Conservation (phyloP, 1,284 basidiomycete species). For the Ganoderma leucocontextum region DNA sequence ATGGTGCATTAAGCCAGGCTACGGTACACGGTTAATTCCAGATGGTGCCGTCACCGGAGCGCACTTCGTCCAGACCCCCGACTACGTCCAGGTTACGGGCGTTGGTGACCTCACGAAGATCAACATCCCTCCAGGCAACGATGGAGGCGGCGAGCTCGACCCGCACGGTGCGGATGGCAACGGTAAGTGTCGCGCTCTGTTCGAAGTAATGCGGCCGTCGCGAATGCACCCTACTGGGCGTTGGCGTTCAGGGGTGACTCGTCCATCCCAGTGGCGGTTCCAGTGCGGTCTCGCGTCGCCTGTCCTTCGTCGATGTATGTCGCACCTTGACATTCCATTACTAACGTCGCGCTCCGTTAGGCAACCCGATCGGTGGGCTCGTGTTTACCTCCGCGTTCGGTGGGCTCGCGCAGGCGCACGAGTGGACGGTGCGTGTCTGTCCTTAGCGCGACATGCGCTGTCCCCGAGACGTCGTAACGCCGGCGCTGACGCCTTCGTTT, state of each 20-base stretch:
- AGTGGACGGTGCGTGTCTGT: constrained; percentile 66
- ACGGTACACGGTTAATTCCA: constrained; percentile 79
- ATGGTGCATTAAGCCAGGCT: constrained; percentile 73
- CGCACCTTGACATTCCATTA: background rate
- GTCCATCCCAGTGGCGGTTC: background rate
- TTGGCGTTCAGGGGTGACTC: background rate
- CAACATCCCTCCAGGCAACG: constrained; percentile 68
- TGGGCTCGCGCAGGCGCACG: constrained; percentile 60
- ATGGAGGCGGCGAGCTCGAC: constrained; percentile 64
- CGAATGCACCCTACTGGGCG: background rate
- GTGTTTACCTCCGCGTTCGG: constrained; percentile 80
- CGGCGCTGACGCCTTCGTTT: background rate
- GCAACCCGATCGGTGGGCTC: constrained; percentile 73
- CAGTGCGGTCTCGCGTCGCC: background rate
- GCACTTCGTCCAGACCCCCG: constrained; percentile 72
- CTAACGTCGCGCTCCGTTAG: constrained; percentile 44
- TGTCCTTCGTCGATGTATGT: background rate
- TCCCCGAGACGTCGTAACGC: background rate
- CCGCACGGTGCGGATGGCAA: constrained; percentile 68
- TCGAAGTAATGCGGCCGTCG: background rate
- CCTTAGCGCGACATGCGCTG: constrained; percentile 2
- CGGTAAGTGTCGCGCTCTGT: constrained; percentile 42
- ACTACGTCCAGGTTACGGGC: constrained; percentile 76
- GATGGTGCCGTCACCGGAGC: constrained; percentile 77
- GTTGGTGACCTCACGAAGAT: constrained; percentile 71